A percentile compares a stretch with the other conserved stretches of the same genome.
phyloP scores from a whole-genome alignment of 768 basidiomycete species.

The Pisolithus albus region DNA sequence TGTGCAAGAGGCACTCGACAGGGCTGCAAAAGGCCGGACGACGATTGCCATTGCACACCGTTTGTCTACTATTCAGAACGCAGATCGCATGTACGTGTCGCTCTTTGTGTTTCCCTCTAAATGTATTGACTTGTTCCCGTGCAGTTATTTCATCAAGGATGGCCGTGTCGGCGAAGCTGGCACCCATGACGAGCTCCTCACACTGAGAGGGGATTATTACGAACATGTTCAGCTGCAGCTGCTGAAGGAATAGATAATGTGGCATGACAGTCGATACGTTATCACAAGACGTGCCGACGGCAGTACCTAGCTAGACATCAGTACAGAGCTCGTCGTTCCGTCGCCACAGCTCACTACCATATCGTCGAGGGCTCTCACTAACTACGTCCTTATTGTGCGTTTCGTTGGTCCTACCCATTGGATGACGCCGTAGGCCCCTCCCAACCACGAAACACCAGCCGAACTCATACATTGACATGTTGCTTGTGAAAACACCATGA shows the following conservation, averaged over 20 bases:
- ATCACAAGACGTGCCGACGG: neutral
- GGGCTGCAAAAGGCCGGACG: slow-evolving; percentile 86
- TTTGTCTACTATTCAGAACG: slow-evolving; percentile 87
- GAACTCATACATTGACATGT: no score
- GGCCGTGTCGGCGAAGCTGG: slow-evolving; percentile 81
- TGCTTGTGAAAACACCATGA: no score
- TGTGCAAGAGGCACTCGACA: slow-evolving; percentile 90
- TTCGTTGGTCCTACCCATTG: no score
- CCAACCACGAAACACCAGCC: no score
- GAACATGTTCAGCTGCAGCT: slow-evolving; percentile 88
- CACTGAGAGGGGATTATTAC: slow-evolving; percentile 62
- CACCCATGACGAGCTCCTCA: slow-evolving; percentile 77
- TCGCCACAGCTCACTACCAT: no score
- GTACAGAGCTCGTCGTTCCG: no score
- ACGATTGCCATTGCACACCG: slow-evolving; percentile 96
- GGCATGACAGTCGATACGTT: no score
- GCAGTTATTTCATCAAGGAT: slow-evolving; percentile 84
- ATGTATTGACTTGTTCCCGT: neutral
- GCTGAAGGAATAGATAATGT: slow-evolving; percentile 36
- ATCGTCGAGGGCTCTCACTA: no score
- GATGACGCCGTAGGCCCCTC: no score
- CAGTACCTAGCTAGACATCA: no score
- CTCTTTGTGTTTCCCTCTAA: neutral
- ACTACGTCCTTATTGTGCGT: no score
- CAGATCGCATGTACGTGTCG: slow-evolving; percentile 63